A percentile compares a stretch with the other conserved stretches of the same genome.
These are phyloP conservation scores for Penicillium thymicola DNA, from an alignment of 2,329 filamentous ascomycete genomes.

Conservation along the genomic window DNA sequence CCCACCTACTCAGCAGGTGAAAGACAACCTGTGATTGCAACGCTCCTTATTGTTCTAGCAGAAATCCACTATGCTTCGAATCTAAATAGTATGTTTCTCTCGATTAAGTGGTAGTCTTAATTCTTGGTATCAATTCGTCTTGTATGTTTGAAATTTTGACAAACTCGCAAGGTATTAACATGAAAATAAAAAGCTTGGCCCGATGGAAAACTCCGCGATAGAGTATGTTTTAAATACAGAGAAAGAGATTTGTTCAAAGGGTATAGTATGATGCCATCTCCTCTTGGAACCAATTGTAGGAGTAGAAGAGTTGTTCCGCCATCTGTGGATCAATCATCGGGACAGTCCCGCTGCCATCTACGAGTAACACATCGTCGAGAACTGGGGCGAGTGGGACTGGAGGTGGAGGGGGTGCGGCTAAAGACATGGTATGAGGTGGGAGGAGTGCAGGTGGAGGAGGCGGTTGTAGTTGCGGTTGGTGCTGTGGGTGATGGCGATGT, in stretches of 20 bases:
- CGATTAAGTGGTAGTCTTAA: background rate
- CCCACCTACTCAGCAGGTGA: background rate
- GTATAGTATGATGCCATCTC: constrained; percentile 41
- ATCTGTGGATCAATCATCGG: constrained; percentile 36
- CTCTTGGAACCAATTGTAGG: constrained; percentile 41
- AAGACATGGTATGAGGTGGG: constrained; percentile 17
- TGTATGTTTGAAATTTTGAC: background rate
- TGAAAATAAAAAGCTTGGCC: background rate
- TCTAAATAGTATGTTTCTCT: background rate
- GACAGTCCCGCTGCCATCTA: constrained; percentile 29
- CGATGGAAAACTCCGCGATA: background rate
- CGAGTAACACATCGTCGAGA: constrained; percentile 35
- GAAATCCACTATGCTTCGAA: background rate
- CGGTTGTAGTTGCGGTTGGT: constrained; percentile 9
- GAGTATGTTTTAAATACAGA: background rate
- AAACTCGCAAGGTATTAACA: background rate
- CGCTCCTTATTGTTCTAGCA: background rate
- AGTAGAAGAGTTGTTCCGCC: constrained; percentile 38
- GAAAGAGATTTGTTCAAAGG: constrained; percentile 25
- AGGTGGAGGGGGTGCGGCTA: constrained; percentile 19
- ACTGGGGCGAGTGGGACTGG: constrained; percentile 33
- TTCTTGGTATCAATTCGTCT: background rate
- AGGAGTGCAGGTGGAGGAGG: constrained; percentile 12
- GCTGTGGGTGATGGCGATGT: constrained; percentile 19
- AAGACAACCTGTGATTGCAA: background rate